These are phyloP conservation scores for Amanita molliuscula DNA, from an alignment of 768 basidiomycete species.

Conservation along the genomic window DNA sequence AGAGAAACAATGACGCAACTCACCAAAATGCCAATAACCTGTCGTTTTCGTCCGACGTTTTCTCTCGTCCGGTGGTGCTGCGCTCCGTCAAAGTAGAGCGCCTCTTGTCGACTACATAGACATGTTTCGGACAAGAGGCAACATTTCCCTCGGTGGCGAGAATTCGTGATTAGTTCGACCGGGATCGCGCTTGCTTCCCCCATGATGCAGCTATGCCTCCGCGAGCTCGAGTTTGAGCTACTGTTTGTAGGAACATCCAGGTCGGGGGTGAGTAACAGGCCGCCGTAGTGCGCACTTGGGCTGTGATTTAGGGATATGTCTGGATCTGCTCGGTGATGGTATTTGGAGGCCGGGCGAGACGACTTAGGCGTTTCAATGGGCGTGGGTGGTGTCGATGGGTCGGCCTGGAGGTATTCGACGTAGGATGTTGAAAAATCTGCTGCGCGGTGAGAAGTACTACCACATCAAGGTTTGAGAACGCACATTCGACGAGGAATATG, in stretches of 20 bases:
- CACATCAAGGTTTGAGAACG: slow-evolving; percentile 14
- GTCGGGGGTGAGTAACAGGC: neutral
- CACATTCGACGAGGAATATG: slow-evolving; percentile 79
- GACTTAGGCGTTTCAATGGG: slow-evolving; percentile 17
- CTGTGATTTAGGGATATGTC: neutral
- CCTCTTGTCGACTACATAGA: slow-evolving; percentile 6
- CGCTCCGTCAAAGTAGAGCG: slow-evolving; percentile 4
- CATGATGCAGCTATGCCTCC: neutral
- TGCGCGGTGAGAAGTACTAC: neutral
- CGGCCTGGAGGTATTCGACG: slow-evolving; percentile 60
- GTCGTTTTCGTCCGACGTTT: slow-evolving; percentile 42
- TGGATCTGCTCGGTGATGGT: neutral
- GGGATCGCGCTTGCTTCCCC: slow-evolving; percentile 8
- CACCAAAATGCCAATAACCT: slow-evolving; percentile 69
- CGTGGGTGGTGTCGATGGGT: slow-evolving; percentile 41
- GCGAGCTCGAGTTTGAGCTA: neutral
- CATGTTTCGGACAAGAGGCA: slow-evolving; percentile 5
- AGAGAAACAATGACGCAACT: slow-evolving; percentile 12
- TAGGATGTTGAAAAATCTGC: slow-evolving; percentile 67
- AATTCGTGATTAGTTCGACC: slow-evolving; percentile 20
- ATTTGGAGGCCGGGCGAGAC: neutral
- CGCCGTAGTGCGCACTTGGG: neutral
- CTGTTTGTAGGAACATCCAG: neutral
- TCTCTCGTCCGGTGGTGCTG: slow-evolving; percentile 8
- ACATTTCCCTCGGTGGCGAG: slow-evolving; percentile 17